A percentile compares a stretch with the other conserved stretches of the same genome.
Conservation (phyloP, 1,284 basidiomycete genomes). For the Fomitopsis palustris region DNA sequence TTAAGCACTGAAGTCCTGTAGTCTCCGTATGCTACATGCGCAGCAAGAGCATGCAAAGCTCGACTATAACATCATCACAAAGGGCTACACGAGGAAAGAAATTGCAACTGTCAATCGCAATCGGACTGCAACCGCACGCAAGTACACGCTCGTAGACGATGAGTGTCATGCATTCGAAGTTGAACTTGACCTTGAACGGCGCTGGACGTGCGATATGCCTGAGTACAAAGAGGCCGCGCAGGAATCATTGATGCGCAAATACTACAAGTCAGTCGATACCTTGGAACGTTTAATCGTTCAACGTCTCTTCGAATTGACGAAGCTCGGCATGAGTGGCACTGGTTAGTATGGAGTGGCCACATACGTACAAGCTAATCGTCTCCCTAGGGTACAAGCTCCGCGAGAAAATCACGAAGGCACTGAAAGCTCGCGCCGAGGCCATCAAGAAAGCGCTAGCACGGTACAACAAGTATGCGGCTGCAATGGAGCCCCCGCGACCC, state of each 20-base stretch:
- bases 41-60: too few relatives aligned
- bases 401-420: constrained; percentile 7
- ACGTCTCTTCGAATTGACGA: constrained; percentile 21
- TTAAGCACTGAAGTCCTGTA: too few relatives aligned
- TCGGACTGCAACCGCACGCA: too few relatives aligned
- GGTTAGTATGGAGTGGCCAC: constrained; percentile 9
- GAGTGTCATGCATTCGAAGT: too few relatives aligned
- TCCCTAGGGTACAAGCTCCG: constrained; percentile 8
- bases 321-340: constrained; percentile 17
- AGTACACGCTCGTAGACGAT: too few relatives aligned
- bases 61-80: too few relatives aligned
- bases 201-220: constrained; percentile 9
- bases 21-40: too few relatives aligned
- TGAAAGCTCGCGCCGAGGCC: constrained; percentile 3
- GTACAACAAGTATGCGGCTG: constrained; percentile 6
- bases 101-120: too few relatives aligned
- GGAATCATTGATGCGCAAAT: constrained; percentile 9
- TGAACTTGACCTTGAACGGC: too few relatives aligned
- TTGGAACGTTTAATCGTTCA: constrained; percentile 23
- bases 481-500: neutral
- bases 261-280: constrained; percentile 16
- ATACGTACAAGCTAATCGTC: neutral
- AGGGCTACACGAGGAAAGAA: too few relatives aligned
- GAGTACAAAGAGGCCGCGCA: constrained; percentile 7
- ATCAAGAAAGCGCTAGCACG: constrained; percentile 1